Conservation (phyloP, 108 stramenopile genomes). For the Cyclotella choctawhatcheeana region DNA sequence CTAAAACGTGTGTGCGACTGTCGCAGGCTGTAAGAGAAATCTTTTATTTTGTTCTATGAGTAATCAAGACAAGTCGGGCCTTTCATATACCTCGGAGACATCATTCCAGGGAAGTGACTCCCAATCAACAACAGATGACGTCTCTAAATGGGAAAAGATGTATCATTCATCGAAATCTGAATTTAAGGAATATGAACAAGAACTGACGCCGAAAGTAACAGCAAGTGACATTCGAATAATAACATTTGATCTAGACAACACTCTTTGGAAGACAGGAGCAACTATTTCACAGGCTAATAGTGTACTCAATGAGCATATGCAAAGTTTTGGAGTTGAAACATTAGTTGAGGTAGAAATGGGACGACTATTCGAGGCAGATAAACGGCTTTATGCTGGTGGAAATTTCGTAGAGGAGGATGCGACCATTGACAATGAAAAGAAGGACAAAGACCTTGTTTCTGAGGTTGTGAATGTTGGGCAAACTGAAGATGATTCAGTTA, state of each 20-base stretch:
- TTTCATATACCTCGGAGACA: no score
- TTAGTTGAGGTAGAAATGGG: conserved; percentile 78
- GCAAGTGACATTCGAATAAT: conserved; percentile 62
- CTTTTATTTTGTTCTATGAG: no score
- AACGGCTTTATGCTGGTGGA: conserved; percentile 27
- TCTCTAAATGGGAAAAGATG: conserved; percentile 57
- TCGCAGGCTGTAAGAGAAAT: no score
- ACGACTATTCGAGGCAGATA: conserved; percentile 51
- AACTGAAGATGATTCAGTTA: conserved; percentile 2
- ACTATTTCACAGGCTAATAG: conserved; percentile 81
- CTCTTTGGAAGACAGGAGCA: conserved; percentile 77
- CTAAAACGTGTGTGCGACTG: no score
- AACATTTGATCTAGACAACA: conserved; percentile 89
- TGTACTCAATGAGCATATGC: conserved; percentile 60
- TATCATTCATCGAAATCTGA: conserved; percentile 15
- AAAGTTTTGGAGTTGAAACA: conserved; percentile 43
- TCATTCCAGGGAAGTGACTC: no score
- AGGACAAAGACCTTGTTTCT: neutral
- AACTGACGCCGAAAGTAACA: neutral
- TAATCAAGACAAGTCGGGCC: no score
- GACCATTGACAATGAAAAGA: neutral
- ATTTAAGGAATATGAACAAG: neutral
- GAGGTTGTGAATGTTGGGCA: neutral
- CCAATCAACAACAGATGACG: no score
- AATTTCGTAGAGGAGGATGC: neutral